phyloP scores from a whole-genome alignment of 495 filamentous ascomycete genomes.

The Trichoderma erinaceum region DNA sequence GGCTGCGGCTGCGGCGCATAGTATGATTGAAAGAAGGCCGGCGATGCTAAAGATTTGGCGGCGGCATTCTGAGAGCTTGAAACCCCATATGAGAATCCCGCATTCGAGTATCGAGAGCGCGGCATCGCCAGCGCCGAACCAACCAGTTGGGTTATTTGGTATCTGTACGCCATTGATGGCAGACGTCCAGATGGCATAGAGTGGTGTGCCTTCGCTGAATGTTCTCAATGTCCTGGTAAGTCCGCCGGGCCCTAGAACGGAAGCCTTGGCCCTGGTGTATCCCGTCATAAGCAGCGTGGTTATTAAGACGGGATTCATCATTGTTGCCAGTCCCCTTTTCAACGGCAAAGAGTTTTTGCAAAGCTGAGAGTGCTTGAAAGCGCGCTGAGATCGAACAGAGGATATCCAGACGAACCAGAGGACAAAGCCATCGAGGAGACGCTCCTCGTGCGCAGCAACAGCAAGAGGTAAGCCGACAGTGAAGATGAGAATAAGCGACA shows the following conservation, averaged over 20 bases:
- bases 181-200: constrained; percentile 27
- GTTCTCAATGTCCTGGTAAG: constrained; percentile 27
- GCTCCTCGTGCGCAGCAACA: constrained; percentile 21
- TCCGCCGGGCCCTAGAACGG: constrained; percentile 20
- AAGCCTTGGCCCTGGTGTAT: constrained; percentile 34
- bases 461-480: constrained; percentile 29
- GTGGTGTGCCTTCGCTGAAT: constrained; percentile 30
- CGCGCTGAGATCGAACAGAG: constrained; percentile 33
- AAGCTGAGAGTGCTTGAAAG: constrained; percentile 25
- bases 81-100: constrained; percentile 39
- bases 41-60: constrained; percentile 33
- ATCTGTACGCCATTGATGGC: neutral
- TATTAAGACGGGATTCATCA: constrained; percentile 38
- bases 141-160: neutral
- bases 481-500: constrained; percentile 22
- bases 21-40: constrained; percentile 32
- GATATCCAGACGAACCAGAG: constrained; percentile 37
- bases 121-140: constrained; percentile 39
- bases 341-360: constrained; percentile 21
- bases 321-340: constrained; percentile 28
- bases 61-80: constrained; percentile 45
- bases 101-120: constrained; percentile 38
- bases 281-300: constrained; percentile 36
- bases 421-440: constrained; percentile 31
- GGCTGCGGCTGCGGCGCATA: constrained; percentile 26